These are phyloP conservation scores for Kodamaea derodonti DNA, from an alignment of 1,139 yeast species.

Conservation along the genomic window DNA sequence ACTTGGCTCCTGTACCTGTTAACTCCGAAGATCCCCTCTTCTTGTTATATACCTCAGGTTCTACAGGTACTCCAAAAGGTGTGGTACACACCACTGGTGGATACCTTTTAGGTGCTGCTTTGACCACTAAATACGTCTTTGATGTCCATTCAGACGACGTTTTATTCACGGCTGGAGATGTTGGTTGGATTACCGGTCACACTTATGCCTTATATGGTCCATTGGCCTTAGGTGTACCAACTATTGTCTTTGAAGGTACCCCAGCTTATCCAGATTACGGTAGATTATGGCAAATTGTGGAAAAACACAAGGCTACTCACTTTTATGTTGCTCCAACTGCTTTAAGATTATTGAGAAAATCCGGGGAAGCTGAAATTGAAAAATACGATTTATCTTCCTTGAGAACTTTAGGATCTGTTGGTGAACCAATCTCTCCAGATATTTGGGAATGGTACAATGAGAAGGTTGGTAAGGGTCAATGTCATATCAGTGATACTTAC, in stretches of 20 bases:
- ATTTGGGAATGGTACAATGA: conserved; percentile 98
- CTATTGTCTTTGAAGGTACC: conserved; percentile 94
- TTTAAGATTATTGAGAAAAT: conserved; percentile 87
- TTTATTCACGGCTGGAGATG: conserved; percentile 96
- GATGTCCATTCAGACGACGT: conserved; percentile 88
- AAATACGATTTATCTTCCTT: conserved; percentile 86
- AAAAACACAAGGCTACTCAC: conserved; percentile 90
- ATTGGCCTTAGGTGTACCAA: conserved; percentile 79
- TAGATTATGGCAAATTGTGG: conserved; percentile 95
- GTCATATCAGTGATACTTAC: conserved; percentile 90
- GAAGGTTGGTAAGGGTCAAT: conserved; percentile 82
- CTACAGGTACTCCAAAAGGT: conserved; percentile 98
- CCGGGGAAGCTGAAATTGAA: conserved; percentile 80
- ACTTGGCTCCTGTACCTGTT: conserved; percentile 83
- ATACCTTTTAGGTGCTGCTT: conserved; percentile 87
- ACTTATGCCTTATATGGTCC: conserved; percentile 96
- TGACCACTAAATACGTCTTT: conserved; percentile 90
- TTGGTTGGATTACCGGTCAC: conserved; percentile 99
- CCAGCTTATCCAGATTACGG: conserved; percentile 97
- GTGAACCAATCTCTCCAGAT: conserved; percentile 98
- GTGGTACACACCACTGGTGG: conserved; percentile 96
- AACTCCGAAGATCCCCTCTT: conserved; percentile 91
- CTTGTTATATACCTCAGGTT: conserved; percentile 91
- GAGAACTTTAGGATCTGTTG: conserved; percentile 95
- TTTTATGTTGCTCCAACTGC: conserved; percentile 99